A percentile compares a stretch with the other conserved stretches of the same genome.
phyloP scores from a whole-genome alignment of 1,284 basidiomycete genomes.

The Cutaneotrichosporon cutaneum region DNA sequence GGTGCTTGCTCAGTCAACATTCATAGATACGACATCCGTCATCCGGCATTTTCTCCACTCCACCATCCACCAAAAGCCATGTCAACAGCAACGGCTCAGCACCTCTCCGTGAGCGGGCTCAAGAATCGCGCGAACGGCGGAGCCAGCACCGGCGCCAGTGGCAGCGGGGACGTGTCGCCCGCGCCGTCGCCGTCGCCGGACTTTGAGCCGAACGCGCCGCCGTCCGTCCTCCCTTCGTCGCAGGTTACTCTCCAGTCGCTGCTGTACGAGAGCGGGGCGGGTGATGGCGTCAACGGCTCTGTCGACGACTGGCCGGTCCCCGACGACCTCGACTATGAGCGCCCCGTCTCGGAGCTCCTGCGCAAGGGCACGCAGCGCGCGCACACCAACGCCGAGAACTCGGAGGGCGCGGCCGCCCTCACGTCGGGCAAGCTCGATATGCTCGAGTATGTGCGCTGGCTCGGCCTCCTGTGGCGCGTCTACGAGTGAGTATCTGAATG shows the following conservation, averaged over 20 bases:
- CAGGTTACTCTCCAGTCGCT: slow-evolving; percentile 12
- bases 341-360: slow-evolving; percentile 55
- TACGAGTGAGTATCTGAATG: slow-evolving; percentile 78
- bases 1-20: not conserved
- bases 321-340: slow-evolving; percentile 44
- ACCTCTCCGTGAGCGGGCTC: not conserved
- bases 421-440: slow-evolving; percentile 63
- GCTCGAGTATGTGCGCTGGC: slow-evolving; percentile 67
- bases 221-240: slow-evolving; percentile 11
- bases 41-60: not conserved
- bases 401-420: slow-evolving; percentile 62
- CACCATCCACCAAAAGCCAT: not conserved
- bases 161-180: not conserved
- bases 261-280: slow-evolving; percentile 17
- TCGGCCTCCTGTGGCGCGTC: slow-evolving; percentile 73
- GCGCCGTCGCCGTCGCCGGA: not conserved
- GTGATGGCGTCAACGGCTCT: slow-evolving; percentile 10
- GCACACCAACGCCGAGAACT: slow-evolving; percentile 65
- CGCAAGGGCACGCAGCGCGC: slow-evolving; percentile 62
- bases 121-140: not conserved
- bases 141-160: not conserved
- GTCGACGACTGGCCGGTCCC: slow-evolving; percentile 34
- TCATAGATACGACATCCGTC: not conserved
- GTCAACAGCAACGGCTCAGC: not conserved
- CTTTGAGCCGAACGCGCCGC: slow-evolving; percentile 23